Evolutionary conservation across 805 yeast genomes (phyloP).

Genomic region (Pichia paraexigua): DNA sequence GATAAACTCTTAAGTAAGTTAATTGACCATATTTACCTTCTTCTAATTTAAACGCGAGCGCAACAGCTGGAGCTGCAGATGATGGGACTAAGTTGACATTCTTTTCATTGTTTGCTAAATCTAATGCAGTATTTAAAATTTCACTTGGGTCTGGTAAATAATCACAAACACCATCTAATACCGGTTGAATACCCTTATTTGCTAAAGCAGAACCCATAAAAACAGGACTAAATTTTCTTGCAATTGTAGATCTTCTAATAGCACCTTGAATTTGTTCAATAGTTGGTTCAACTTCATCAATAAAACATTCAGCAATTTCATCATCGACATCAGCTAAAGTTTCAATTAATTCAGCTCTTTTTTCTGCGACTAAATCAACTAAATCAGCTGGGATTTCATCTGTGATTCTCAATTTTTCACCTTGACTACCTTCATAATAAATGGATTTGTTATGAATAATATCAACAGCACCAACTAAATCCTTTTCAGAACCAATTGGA

Average conservation of each 20-base stretch:
- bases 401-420: constrained; percentile 63
- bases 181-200: constrained; percentile 92
- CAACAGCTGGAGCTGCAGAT: constrained; percentile 74
- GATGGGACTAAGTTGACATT: constrained; percentile 73
- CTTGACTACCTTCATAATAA: constrained; percentile 85
- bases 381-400: constrained; percentile 71
- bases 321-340: constrained; percentile 97
- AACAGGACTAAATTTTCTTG: constrained; percentile 97
- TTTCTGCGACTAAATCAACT: constrained; percentile 79
- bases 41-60: constrained; percentile 97
- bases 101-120: constrained; percentile 53
- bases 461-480: constrained; percentile 83
- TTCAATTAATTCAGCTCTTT: constrained; percentile 78
- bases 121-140: constrained; percentile 84
- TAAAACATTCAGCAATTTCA: constrained; percentile 85
- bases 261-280: constrained; percentile 78
- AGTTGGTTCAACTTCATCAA: constrained; percentile 87
- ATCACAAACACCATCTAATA: constrained; percentile 91
- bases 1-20: constrained; percentile 94
- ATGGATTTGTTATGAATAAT: constrained; percentile 80
- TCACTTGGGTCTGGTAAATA: constrained; percentile 94
- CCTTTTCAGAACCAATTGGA: constrained; percentile 90
- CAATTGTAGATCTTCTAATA: constrained; percentile 91
- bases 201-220: constrained; percentile 98
- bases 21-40: constrained; percentile 98